Conservation (phyloP, 2,329 filamentous ascomycete genomes). For the Penicillium occitanis region DNA sequence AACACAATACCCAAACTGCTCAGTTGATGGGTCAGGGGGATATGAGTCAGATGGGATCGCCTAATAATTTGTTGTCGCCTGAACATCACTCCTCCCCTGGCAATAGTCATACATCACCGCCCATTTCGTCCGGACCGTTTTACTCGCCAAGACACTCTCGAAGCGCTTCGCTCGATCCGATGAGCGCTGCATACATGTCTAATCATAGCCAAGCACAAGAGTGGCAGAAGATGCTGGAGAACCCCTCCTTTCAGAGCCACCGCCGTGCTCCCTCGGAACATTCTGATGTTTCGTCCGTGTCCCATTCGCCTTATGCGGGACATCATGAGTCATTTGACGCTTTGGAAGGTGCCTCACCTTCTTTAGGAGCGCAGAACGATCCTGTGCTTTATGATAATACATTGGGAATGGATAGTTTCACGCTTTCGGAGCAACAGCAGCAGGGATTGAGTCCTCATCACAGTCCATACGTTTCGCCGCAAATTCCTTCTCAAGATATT, state of each 20-base stretch:
- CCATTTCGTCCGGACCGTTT: conserved; percentile 50
- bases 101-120: conserved; percentile 52
- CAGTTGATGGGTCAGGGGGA: conserved; percentile 50
- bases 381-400: conserved; percentile 72
- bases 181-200: conserved; percentile 58
- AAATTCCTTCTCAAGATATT: conserved; percentile 70
- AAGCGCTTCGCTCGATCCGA: conserved; percentile 61
- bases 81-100: conserved; percentile 52
- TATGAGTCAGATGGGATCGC: conserved; percentile 47
- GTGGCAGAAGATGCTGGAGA: conserved; percentile 57
- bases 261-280: conserved; percentile 84
- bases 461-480: conserved; percentile 73
- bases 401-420: conserved; percentile 75
- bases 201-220: conserved; percentile 50
- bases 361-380: conserved; percentile 72
- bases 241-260: conserved; percentile 71
- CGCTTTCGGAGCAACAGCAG: conserved; percentile 65
- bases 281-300: conserved; percentile 83
- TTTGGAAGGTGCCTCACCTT: conserved; percentile 73
- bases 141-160: conserved; percentile 58
- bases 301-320: conserved; percentile 77
- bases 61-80: conserved; percentile 55
- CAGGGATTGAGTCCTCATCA: conserved; percentile 62
- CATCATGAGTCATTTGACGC: conserved; percentile 77
- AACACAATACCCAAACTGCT: conserved; percentile 30